Evolutionary conservation across 768 basidiomycete species (phyloP), one percentile per base, ranked within the genome.

Genomic region (Mycena galopus): DNA sequence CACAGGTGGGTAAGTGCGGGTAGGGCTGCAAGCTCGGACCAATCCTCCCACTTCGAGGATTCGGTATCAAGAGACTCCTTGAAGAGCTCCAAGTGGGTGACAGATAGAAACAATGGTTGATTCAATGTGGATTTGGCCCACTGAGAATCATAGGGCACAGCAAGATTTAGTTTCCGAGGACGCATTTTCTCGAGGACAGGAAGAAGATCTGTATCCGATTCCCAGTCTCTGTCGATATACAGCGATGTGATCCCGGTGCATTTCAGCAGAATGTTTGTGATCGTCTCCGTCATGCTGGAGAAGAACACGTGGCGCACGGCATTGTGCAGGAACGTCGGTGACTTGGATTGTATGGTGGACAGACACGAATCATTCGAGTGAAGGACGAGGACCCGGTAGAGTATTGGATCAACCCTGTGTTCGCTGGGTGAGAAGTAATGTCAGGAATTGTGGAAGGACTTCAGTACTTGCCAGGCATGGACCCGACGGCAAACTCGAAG

Each of bases 331-430:
- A 66, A 66, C 10, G 25, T 2, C 19, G 23, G 3, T 9, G 65
- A 27, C 19, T 59, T 67, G 32, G 57, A 27, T 50, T 50, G 14
- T 4, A 51, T 19, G 12, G 32, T 44, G 19, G 58, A 9, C 17
- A 67, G 23, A 9, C 23, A 21, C 3, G 58, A 11, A n/a, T 44
- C n/a, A 21, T 1, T 10, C 1, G 9, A 19, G 3, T 23, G 1
- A 5, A 60, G 23, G 16, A n/a, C 0, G 2, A 67, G 14, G 25
- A 67, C 57, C 11, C 25, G 25, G 29, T 67, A 67, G 4, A 67
- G 57, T 30, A 67, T 33, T 10, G 66, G 66, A 17, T 67, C 66
- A 27, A 67, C 19, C 66, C 66, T 67, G 58, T 10, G 29, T 29
- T n/a, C n/a, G n/a, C n/a, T n/a, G n/a, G n/a, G n/a, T n/a, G n/a